Conservation (phyloP, 225 moss, liverwort and hornwort species). For the Physcomitrellopsis africana region DNA sequence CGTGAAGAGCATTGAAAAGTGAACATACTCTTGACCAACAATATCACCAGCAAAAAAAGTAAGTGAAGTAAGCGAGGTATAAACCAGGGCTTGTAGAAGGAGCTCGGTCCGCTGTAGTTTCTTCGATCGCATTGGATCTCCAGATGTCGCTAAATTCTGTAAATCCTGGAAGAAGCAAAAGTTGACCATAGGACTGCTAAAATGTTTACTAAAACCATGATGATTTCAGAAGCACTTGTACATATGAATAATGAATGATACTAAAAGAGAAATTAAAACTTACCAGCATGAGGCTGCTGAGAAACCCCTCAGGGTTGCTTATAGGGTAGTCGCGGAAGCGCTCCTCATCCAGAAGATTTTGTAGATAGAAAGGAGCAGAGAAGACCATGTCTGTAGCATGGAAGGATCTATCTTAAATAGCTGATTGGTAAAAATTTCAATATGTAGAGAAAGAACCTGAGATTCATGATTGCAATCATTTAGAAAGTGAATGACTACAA, state of each 20-base stretch:
- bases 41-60: constrained; percentile 1
- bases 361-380: constrained; percentile 89
- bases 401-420: constrained; percentile 17
- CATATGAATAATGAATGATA: neutral
- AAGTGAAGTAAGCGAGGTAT: constrained; percentile 18
- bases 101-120: constrained; percentile 68
- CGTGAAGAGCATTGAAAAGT: neutral
- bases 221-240: neutral
- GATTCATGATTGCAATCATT: neutral
- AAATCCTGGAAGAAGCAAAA: constrained; percentile 62
- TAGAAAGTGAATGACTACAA: neutral
- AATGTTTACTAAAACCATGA: neutral
- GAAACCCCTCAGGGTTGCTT: constrained; percentile 75
- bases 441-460: no score
- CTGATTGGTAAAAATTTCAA: neutral
- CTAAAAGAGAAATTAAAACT: constrained; percentile 22
- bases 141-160: constrained; percentile 51
- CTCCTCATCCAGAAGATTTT: constrained; percentile 83
- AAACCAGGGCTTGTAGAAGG: constrained; percentile 83
- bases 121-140: constrained; percentile 58
- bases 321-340: constrained; percentile 82
- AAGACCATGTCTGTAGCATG: constrained; percentile 67
- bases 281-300: constrained; percentile 83
- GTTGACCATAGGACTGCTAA: neutral
- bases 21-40: neutral